Percentiles rank a stretch among this genome's conserved stretches.
Conservation (phyloP, 208 protist genomes). For the Crithidia thermophila region DNA sequence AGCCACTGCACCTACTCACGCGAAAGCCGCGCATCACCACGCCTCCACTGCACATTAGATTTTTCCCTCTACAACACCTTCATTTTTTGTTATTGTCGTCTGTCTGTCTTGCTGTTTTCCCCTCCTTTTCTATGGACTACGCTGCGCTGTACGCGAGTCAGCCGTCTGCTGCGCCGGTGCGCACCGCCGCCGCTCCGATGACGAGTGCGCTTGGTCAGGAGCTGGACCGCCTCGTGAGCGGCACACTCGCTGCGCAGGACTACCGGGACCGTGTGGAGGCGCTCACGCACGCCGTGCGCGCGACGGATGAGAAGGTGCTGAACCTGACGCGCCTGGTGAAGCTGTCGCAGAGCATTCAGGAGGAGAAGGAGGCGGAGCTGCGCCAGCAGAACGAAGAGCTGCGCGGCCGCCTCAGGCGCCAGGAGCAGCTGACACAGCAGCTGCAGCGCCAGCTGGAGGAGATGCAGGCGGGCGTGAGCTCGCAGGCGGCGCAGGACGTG, state of each 20-base stretch:
- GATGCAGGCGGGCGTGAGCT: constrained; percentile 18
- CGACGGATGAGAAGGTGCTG: constrained; percentile 79
- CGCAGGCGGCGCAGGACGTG: constrained; percentile 22
- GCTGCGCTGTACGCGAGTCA: constrained; percentile 1
- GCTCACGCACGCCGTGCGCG: constrained; percentile 44
- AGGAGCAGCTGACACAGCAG: constrained; percentile 62
- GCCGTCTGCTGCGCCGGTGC: background rate
- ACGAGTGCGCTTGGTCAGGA: constrained; percentile 27
- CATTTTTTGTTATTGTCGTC: background rate
- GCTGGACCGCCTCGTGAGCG: constrained; percentile 64
- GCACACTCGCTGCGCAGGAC: constrained; percentile 70
- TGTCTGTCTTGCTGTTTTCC: background rate
- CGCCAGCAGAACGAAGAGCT: constrained; percentile 71
- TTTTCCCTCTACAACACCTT: background rate
- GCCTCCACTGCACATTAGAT: too few relatives aligned
- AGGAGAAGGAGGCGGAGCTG: constrained; percentile 71
- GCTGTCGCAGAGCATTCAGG: constrained; percentile 70
- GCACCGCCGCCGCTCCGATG: background rate
- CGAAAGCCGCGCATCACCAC: too few relatives aligned
- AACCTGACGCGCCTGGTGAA: constrained; percentile 86
- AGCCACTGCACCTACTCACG: too few relatives aligned
- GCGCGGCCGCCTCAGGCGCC: constrained; percentile 58
- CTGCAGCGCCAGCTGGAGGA: constrained; percentile 47
- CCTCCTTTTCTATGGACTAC: background rate
- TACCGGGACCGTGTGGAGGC: constrained; percentile 56